Percentiles rank a stretch among this genome's conserved stretches.
Conservation (phyloP, 306 rosid species). For the Dryas octopetala region DNA sequence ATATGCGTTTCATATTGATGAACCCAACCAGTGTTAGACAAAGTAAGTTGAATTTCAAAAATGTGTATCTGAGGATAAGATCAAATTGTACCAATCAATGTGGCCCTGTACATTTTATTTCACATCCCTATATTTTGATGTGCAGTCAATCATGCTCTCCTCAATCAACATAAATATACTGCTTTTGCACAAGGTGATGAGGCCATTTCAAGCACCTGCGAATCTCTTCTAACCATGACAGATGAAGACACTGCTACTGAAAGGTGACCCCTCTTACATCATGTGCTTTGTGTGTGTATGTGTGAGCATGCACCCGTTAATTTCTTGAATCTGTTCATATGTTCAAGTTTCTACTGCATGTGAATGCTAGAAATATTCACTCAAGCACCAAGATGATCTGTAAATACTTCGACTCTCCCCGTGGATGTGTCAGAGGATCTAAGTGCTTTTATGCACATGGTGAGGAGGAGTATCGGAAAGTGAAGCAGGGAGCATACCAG, state of each 20-base stretch:
- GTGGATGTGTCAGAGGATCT: slow-evolving; percentile 40
- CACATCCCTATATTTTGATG: neutral
- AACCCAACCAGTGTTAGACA: slow-evolving; percentile 32
- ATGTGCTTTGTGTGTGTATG: neutral
- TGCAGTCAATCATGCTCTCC: slow-evolving; percentile 32
- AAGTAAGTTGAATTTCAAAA: slow-evolving; percentile 28
- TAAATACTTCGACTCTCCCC: slow-evolving; percentile 35
- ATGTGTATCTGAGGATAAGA: neutral
- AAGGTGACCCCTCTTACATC: slow-evolving; percentile 24
- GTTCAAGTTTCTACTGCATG: slow-evolving; percentile 12
- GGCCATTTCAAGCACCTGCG: slow-evolving; percentile 10
- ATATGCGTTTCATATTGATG: slow-evolving; percentile 41
- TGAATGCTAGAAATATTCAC: slow-evolving; percentile 14
- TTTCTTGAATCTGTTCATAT: neutral
- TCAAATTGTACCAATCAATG: neutral
- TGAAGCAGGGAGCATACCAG: slow-evolving; percentile 19
- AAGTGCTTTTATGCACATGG: slow-evolving; percentile 38
- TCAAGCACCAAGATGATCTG: slow-evolving; percentile 29
- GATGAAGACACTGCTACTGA: slow-evolving; percentile 14
- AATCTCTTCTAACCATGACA: slow-evolving; percentile 25
- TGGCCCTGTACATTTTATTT: neutral
- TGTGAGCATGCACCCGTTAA: neutral
- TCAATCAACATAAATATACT: slow-evolving; percentile 18
- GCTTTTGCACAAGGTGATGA: slow-evolving; percentile 27
- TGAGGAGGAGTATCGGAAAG: slow-evolving; percentile 15